Percentiles rank a stretch among this genome's conserved stretches.
phyloP scores from a whole-genome alignment of 2,329 filamentous ascomycete genomes.

The Microdochium nivale region DNA sequence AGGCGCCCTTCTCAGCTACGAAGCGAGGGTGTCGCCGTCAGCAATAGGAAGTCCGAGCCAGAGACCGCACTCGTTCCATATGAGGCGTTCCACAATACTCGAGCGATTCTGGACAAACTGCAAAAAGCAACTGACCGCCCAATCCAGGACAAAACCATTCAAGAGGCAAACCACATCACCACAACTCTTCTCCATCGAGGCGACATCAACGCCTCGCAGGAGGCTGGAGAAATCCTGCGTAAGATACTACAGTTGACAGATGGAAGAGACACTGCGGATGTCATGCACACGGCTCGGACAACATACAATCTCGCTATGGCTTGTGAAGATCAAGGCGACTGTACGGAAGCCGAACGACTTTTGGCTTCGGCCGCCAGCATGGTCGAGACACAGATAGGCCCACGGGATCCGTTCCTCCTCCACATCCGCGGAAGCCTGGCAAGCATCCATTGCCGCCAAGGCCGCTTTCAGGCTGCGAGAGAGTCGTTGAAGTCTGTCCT shows the following conservation, averaged over 20 bases:
- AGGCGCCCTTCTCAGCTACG: neutral
- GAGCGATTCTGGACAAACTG: neutral
- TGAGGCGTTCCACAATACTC: neutral
- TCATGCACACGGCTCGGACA: neutral
- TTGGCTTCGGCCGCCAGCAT: neutral
- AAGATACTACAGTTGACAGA: neutral
- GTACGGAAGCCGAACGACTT: neutral
- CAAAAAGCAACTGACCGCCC: neutral
- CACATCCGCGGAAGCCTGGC: neutral
- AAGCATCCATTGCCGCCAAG: neutral
- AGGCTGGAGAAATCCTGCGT: neutral
- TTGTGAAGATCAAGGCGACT: neutral
- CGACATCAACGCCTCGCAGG: neutral
- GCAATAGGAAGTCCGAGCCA: neutral
- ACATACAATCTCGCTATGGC: neutral
- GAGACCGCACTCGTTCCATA: neutral
- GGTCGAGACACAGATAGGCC: neutral
- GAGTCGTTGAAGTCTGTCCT: neutral
- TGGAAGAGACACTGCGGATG: neutral
- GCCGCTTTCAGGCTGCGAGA: neutral
- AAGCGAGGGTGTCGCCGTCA: neutral
- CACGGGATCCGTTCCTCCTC: neutral
- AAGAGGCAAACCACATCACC: neutral
- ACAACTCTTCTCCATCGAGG: neutral
- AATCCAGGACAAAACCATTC: neutral